These are phyloP conservation scores for Lactifluus pinguis DNA, from an alignment of 768 basidiomycete species.

Conservation along the genomic window DNA sequence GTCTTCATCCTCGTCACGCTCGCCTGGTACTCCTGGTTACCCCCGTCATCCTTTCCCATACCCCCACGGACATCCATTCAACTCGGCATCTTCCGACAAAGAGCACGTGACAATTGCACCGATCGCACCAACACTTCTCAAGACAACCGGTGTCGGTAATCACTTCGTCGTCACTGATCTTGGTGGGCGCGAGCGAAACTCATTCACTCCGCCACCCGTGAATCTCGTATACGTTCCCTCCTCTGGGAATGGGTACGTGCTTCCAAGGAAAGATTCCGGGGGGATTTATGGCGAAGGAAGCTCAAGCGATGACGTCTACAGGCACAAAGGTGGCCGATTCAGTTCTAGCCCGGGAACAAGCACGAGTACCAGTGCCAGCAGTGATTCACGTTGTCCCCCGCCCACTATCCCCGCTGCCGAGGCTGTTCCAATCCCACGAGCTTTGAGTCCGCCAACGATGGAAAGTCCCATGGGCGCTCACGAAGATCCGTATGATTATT, in stretches of 20 bases:
- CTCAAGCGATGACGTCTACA: slow-evolving; percentile 27
- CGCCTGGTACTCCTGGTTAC: slow-evolving; percentile 15
- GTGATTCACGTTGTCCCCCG: slow-evolving; percentile 11
- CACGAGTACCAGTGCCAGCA: slow-evolving; percentile 17
- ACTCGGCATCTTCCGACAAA: slow-evolving; percentile 30
- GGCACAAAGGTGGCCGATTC: slow-evolving; percentile 30
- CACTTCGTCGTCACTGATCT: slow-evolving; percentile 25
- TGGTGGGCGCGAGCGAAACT: slow-evolving; percentile 18
- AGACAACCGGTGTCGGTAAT: slow-evolving; percentile 55
- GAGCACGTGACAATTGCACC: slow-evolving; percentile 63
- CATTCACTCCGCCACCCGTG: slow-evolving; percentile 35
- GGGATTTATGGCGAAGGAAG: slow-evolving; percentile 17
- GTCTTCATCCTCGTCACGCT: slow-evolving; percentile 33
- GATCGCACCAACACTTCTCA: slow-evolving; percentile 77
- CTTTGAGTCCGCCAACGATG: slow-evolving; percentile 5
- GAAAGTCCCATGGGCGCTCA: slow-evolving; percentile 6
- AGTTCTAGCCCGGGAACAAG: slow-evolving; percentile 27
- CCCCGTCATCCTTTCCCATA: slow-evolving; percentile 20
- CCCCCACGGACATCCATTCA: slow-evolving; percentile 23
- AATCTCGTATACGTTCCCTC: slow-evolving; percentile 67
- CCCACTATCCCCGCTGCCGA: slow-evolving; percentile 13
- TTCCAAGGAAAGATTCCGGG: slow-evolving; percentile 20
- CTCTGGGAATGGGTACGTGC: slow-evolving; percentile 25
- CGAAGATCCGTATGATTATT: slow-evolving; percentile 10
- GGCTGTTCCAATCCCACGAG: slow-evolving; percentile 7